A percentile compares a stretch with the other conserved stretches of the same genome.
These are phyloP conservation scores for Gymnopus androsaceus DNA, from an alignment of 1,284 basidiomycete genomes.

Conservation along the genomic window DNA sequence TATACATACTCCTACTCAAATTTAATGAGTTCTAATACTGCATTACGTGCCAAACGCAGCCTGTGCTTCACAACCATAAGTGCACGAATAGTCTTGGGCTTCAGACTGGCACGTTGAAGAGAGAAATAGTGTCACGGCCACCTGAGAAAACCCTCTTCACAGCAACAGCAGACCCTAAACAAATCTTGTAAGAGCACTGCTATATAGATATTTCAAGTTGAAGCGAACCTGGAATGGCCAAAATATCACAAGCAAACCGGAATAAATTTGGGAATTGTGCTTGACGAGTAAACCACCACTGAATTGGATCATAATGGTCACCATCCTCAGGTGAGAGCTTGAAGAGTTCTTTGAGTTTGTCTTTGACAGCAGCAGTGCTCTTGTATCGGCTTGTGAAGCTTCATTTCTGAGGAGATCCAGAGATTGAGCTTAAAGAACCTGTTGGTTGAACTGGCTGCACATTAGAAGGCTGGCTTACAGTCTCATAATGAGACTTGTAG, in stretches of 20 bases:
- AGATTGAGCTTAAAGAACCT: not conserved
- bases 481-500: not conserved
- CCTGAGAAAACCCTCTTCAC: conserved; percentile 12
- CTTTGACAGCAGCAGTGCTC: conserved; percentile 1
- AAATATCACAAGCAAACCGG: conserved; percentile 12
- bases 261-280: conserved; percentile 23
- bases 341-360: conserved; percentile 26
- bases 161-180: conserved; percentile 16
- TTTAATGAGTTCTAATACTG: conserved; percentile 3
- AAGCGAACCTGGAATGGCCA: conserved; percentile 13
- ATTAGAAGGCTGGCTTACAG: not conserved
- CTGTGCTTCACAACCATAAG: conserved; percentile 11
- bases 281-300: conserved; percentile 22
- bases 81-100: conserved; percentile 11
- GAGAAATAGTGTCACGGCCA: conserved; percentile 15
- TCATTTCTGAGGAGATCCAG: not conserved
- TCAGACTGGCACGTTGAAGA: conserved; percentile 10
- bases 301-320: conserved; percentile 20
- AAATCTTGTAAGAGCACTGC: not conserved
- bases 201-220: not conserved
- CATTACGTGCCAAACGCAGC: conserved; percentile 6
- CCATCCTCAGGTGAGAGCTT: conserved; percentile 21
- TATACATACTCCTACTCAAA: not conserved
- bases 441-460: not conserved
- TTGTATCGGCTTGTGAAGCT: conserved; percentile 19